phyloP scores from a whole-genome alignment of 345 rosid genomes.

The Lepidium aucheri region DNA sequence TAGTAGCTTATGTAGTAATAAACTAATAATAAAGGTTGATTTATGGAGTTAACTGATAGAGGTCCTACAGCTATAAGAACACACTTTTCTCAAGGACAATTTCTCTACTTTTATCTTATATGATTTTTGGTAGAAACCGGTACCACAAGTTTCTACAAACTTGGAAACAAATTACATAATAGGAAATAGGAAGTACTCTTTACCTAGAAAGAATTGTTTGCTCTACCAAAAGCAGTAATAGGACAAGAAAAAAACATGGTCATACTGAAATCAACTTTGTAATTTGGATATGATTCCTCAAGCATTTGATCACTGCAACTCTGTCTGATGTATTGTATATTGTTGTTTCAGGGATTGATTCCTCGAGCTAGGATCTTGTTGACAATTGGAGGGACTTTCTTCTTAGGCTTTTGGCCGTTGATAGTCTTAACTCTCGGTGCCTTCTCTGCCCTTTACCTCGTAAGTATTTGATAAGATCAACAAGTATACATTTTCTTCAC shows the following conservation, averaged over 20 bases:
- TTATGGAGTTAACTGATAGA: background rate
- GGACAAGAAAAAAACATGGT: no score
- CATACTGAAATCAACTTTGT: no score
- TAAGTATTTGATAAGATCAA: conserved; percentile 30
- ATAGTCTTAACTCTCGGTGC: conserved; percentile 53
- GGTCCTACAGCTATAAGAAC: background rate
- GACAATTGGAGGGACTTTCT: conserved; percentile 85
- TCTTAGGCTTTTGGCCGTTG: conserved; percentile 84
- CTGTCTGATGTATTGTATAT: no score
- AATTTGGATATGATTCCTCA: no score
- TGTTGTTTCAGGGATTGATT: conserved; percentile 67
- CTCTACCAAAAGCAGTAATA: background rate
- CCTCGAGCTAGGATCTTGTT: conserved; percentile 83
- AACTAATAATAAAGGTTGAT: background rate
- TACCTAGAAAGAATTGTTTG: background rate
- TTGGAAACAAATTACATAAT: background rate
- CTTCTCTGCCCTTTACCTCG: conserved; percentile 73
- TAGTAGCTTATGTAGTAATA: background rate
- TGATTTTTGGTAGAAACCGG: no score
- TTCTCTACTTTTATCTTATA: no score
- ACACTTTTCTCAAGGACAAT: background rate
- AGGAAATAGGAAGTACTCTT: background rate
- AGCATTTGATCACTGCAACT: no score
- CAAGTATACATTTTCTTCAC: background rate
- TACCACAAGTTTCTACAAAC: background rate